Conservation (phyloP, 73 alveolate species). For the Durusdinium trenchii region DNA sequence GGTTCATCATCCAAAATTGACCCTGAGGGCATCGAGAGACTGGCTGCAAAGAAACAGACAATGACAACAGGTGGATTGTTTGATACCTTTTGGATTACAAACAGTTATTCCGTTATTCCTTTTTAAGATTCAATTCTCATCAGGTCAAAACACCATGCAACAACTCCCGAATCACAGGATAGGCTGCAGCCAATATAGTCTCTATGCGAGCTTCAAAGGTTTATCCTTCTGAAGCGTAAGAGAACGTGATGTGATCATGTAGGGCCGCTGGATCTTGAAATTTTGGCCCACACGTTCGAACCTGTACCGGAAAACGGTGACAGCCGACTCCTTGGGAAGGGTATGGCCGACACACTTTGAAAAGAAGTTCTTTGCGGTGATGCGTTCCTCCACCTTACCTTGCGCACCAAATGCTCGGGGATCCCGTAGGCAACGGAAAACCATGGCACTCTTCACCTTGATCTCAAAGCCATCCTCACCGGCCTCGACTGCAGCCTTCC, state of each 20-base stretch:
- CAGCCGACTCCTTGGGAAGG: neutral
- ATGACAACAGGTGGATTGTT: no score
- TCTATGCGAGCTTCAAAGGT: neutral
- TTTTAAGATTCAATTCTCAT: no score
- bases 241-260: neutral
- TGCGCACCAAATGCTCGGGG: no score
- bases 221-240: neutral
- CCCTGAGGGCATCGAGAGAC: no score
- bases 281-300: neutral
- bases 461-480: conserved; percentile 2
- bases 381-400: neutral
- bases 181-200: no score
- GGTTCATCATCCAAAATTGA: no score
- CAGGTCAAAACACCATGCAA: no score
- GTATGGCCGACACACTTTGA: neutral
- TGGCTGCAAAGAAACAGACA: no score
- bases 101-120: no score
- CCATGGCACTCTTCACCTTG: neutral
- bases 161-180: no score
- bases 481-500: neutral
- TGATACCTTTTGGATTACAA: no score
- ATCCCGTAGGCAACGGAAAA: neutral
- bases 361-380: neutral
- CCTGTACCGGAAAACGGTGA: neutral
- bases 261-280: neutral